phyloP scores from a whole-genome alignment of 371 early-diverging fungal species.

The Gilbertella persicaria region DNA sequence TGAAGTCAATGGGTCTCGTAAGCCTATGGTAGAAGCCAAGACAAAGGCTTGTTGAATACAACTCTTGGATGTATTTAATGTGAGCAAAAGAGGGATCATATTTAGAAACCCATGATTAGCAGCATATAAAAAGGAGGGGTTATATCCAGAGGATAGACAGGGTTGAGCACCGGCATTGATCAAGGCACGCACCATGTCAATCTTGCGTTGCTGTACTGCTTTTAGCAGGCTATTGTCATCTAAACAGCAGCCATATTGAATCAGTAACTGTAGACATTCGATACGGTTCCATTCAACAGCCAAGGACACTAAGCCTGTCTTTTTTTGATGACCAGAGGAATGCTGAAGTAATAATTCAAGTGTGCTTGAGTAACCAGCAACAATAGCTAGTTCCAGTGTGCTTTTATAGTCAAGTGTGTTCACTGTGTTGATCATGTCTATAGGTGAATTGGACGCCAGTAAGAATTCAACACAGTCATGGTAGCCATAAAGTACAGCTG shows the following conservation, averaged over 20 bases:
- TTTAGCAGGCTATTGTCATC: slow-evolving; percentile 16
- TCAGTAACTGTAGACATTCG: slow-evolving; percentile 30
- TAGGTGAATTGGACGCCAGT: slow-evolving; percentile 7
- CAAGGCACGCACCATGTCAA: slow-evolving; percentile 42
- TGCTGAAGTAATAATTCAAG: slow-evolving; percentile 22
- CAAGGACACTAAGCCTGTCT: slow-evolving; percentile 5
- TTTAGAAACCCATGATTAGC: slow-evolving; percentile 47
- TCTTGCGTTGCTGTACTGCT: slow-evolving; percentile 49
- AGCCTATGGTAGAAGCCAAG: slow-evolving; percentile 22
- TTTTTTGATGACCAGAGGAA: neutral
- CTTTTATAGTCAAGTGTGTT: slow-evolving; percentile 12
- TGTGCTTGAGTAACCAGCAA: slow-evolving; percentile 26
- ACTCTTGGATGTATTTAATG: slow-evolving; percentile 31
- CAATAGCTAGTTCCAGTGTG: slow-evolving; percentile 29
- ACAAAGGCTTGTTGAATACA: slow-evolving; percentile 35
- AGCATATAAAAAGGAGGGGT: slow-evolving; percentile 43
- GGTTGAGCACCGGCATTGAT: slow-evolving; percentile 27
- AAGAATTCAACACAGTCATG: slow-evolving; percentile 22
- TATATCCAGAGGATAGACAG: slow-evolving; percentile 29
- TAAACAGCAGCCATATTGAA: slow-evolving; percentile 25
- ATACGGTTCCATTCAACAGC: slow-evolving; percentile 42
- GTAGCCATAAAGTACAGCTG: slow-evolving; percentile 28
- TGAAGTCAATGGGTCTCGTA: slow-evolving; percentile 12
- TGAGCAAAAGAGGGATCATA: slow-evolving; percentile 37
- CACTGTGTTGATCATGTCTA: slow-evolving; percentile 11